These are phyloP conservation scores for Annulohypoxylon moriforme DNA, from an alignment of 495 filamentous ascomycete genomes.

Conservation along the genomic window DNA sequence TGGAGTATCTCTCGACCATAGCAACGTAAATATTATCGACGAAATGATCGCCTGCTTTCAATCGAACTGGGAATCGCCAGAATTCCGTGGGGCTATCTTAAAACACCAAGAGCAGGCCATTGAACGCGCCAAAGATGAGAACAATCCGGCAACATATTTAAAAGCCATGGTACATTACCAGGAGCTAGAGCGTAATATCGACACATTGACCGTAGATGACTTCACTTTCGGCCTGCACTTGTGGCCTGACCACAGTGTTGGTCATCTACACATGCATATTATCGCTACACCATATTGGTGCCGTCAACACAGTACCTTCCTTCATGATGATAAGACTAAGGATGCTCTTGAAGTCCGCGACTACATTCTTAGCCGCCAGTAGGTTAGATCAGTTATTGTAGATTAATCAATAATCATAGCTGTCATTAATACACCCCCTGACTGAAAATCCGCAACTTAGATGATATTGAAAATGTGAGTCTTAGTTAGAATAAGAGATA, in stretches of 20 bases:
- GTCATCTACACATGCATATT: slow-evolving; percentile 52
- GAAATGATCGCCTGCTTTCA: slow-evolving; percentile 48
- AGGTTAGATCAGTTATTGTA: slow-evolving; percentile 12
- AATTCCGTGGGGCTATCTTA: slow-evolving; percentile 7
- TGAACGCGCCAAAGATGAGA: background rate
- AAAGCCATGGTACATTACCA: slow-evolving; percentile 5
- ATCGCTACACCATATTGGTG: slow-evolving; percentile 33
- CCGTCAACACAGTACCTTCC: slow-evolving; percentile 36
- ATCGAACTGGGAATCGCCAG: background rate
- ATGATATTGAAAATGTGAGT: too few species aligned
- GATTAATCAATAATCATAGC: background rate
- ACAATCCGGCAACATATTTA: background rate
- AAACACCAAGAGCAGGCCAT: slow-evolving; percentile 15
- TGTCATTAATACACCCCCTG: background rate
- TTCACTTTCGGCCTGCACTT: slow-evolving; percentile 50
- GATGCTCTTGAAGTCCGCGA: slow-evolving; percentile 37
- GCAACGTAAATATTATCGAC: slow-evolving; percentile 34
- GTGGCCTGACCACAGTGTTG: slow-evolving; percentile 46
- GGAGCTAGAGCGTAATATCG: slow-evolving; percentile 1
- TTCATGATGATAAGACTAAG: slow-evolving; percentile 50
- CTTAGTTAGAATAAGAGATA: too few species aligned
- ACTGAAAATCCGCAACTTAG: too few species aligned
- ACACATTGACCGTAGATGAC: slow-evolving; percentile 31
- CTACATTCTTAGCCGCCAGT: background rate
- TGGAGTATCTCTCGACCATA: slow-evolving; percentile 42